These are phyloP conservation scores for Fagopyrum tataricum DNA, from an alignment of 148 eudicot species.

Conservation along the genomic window DNA sequence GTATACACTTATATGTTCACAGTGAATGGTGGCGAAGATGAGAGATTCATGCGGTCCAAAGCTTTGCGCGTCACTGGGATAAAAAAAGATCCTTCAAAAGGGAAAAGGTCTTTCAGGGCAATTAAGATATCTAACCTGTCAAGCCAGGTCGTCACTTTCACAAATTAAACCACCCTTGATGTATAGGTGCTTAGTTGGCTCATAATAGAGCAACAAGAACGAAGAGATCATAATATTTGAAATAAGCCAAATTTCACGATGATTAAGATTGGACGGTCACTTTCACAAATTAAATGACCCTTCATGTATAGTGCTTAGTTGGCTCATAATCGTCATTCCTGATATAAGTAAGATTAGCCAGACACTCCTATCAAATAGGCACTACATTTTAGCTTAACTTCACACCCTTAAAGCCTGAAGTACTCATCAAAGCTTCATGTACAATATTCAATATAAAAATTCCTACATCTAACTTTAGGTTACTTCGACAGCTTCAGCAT, in stretches of 20 bases:
- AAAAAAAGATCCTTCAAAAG: neutral
- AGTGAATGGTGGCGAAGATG: neutral
- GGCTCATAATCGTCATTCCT: neutral
- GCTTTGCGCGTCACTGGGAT: neutral
- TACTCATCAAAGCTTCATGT: neutral
- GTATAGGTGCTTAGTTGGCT: neutral
- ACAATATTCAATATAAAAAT: neutral
- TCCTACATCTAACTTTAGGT: neutral
- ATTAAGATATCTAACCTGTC: neutral
- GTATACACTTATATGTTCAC: no score
- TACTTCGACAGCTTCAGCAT: neutral
- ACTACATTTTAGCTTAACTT: neutral
- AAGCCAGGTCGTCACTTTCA: slow-evolving; percentile 1
- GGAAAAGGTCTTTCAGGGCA: neutral
- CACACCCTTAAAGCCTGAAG: neutral
- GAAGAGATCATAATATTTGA: neutral
- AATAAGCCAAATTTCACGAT: neutral
- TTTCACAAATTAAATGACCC: no score
- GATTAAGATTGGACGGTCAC: neutral
- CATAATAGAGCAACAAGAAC: neutral
- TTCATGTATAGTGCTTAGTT: no score
- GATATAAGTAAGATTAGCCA: neutral
- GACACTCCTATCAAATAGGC: no score
- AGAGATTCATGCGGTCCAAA: neutral
- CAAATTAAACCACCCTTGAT: neutral